These are phyloP conservation scores for Rosa rugosa DNA, from an alignment of 306 rosid genomes.

Conservation along the genomic window DNA sequence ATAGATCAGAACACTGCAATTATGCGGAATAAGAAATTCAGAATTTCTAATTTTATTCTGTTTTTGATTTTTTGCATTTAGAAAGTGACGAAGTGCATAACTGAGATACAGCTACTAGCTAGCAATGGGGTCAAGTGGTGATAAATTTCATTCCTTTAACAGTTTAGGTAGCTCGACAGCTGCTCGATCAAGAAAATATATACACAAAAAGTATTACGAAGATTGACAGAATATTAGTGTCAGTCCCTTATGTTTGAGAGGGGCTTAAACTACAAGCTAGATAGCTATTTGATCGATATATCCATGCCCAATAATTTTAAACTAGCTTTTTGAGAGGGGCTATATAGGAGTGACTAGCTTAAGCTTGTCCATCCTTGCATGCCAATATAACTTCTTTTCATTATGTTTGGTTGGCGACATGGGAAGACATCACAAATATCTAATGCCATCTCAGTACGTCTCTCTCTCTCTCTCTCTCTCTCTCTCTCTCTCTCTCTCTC, in stretches of 20 bases:
- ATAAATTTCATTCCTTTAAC: too few relatives aligned
- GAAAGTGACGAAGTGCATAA: too few relatives aligned
- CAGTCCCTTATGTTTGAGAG: not conserved
- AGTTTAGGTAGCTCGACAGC: too few relatives aligned
- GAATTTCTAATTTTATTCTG: too few relatives aligned
- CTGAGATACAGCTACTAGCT: not conserved
- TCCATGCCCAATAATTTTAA: not conserved
- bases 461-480: not conserved
- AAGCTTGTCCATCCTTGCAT: not conserved
- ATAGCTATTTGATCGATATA: not conserved
- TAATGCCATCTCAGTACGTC: slow-evolving; percentile 64
- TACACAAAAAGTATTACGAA: not conserved
- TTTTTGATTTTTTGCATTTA: too few relatives aligned
- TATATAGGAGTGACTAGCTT: not conserved
- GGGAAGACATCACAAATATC: slow-evolving; percentile 30
- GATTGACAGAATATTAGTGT: not conserved
- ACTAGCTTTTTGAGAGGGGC: not conserved
- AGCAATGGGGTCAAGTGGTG: not conserved
- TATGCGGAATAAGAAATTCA: too few relatives aligned
- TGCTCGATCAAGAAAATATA: not conserved
- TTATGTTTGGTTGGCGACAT: slow-evolving; percentile 56
- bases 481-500: not conserved
- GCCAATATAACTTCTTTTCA: not conserved
- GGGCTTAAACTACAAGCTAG: not conserved
- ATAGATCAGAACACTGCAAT: not conserved